Conservation (phyloP, 2,329 filamentous ascomycete genomes). For the Aspergillus sojae region DNA sequence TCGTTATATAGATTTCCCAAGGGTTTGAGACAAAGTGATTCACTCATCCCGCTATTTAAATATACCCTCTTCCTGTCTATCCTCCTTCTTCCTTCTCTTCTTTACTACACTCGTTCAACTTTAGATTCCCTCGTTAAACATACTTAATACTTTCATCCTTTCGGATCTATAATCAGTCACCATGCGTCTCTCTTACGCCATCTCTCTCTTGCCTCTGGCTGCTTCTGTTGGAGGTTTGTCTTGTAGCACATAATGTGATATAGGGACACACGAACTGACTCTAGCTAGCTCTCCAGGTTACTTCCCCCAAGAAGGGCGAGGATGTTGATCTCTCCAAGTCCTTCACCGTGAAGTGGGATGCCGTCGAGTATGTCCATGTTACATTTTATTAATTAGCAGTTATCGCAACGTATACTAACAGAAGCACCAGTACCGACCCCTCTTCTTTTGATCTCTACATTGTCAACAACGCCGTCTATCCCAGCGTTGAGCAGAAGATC, state of each 20-base stretch:
- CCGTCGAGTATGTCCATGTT: constrained; percentile 32
- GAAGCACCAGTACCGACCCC: constrained; percentile 38
- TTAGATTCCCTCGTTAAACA: background rate
- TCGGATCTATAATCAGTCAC: constrained; percentile 11
- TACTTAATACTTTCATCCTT: background rate
- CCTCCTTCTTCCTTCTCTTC: background rate
- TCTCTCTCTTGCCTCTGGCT: constrained; percentile 30
- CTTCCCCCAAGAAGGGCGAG: constrained; percentile 34
- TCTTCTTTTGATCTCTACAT: constrained; percentile 44
- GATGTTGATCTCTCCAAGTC: constrained; percentile 35
- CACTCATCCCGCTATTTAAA: background rate
- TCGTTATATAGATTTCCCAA: background rate
- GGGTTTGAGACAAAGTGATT: background rate
- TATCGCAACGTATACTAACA: constrained; percentile 2
- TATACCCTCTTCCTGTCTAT: background rate
- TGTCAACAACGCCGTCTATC: constrained; percentile 42
- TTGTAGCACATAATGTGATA: background rate
- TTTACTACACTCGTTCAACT: background rate
- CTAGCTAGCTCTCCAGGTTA: constrained; percentile 37
- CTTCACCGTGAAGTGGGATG: constrained; percentile 44
- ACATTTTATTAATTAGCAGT: background rate
- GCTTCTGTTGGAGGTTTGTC: constrained; percentile 32
- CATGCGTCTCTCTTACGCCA: constrained; percentile 33
- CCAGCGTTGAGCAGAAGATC: constrained; percentile 35
- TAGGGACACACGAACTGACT: background rate